A percentile compares a stretch with the other conserved stretches of the same genome.
Evolutionary conservation across 2,329 filamentous ascomycete genomes (phyloP).

Genomic region (Fusarium dimerum): DNA sequence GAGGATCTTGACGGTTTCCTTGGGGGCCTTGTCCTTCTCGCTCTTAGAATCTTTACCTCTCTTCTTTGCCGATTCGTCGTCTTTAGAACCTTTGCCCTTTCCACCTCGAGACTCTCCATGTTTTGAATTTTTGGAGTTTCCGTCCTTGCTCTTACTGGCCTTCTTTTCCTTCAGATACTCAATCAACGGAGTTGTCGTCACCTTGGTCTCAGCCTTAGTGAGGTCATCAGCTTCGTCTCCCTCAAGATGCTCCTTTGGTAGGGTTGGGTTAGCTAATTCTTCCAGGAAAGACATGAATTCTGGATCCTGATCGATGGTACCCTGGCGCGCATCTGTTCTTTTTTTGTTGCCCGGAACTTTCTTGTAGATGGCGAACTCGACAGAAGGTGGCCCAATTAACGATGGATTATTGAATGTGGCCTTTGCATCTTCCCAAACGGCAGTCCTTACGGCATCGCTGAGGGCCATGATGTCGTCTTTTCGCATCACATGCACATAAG

Average conservation of each 20-base stretch:
- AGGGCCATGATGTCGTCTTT: constrained; percentile 67
- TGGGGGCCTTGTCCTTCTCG: constrained; percentile 54
- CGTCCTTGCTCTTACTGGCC: constrained; percentile 67
- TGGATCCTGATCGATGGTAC: constrained; percentile 93
- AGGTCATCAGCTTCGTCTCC: constrained; percentile 43
- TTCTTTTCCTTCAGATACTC: constrained; percentile 93
- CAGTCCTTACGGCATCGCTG: constrained; percentile 67
- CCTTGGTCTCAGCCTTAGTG: constrained; percentile 55
- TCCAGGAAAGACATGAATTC: constrained; percentile 95
- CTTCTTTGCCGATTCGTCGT: constrained; percentile 59
- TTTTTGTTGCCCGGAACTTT: constrained; percentile 75
- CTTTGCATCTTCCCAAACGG: constrained; percentile 79
- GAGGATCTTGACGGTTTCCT: constrained; percentile 63
- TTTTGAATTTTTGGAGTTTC: constrained; percentile 48
- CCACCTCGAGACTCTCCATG: constrained; percentile 54
- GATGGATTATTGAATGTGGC: constrained; percentile 71
- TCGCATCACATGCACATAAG: constrained; percentile 79
- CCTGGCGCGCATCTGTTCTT: constrained; percentile 80
- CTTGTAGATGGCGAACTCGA: constrained; percentile 83
- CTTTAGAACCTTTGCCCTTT: constrained; percentile 49
- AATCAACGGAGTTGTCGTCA: constrained; percentile 83
- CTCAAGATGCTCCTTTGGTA: constrained; percentile 46
- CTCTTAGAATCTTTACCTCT: constrained; percentile 64
- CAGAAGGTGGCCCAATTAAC: constrained; percentile 73
- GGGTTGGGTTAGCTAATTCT: constrained; percentile 71